These are phyloP conservation scores for Giardia muris DNA, from an alignment of 208 protist species.

Conservation along the genomic window DNA sequence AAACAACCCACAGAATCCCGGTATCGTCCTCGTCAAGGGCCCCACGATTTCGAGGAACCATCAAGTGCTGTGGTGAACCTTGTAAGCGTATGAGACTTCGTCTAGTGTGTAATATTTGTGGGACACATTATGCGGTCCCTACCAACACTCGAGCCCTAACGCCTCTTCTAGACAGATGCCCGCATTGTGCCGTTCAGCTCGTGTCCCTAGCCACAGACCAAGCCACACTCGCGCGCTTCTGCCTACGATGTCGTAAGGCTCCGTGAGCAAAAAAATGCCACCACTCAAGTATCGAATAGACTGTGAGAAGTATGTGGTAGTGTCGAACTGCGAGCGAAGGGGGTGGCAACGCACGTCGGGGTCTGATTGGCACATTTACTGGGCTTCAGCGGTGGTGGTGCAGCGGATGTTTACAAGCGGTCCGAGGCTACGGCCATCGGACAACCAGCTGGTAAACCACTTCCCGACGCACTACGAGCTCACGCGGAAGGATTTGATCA, in stretches of 20 bases:
- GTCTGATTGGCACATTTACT: constrained; percentile 39
- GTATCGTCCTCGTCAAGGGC: too few species aligned
- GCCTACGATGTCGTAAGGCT: not conserved
- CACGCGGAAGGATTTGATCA: constrained; percentile 82
- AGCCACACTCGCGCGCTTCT: not conserved
- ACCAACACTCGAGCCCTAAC: not conserved
- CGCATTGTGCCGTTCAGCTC: not conserved
- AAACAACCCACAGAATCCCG: too few species aligned
- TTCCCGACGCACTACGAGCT: constrained; percentile 87
- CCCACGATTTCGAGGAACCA: not conserved
- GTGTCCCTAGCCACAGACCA: not conserved
- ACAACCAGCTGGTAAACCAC: constrained; percentile 69
- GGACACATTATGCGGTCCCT: not conserved
- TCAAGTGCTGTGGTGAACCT: not conserved
- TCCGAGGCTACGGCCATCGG: constrained; percentile 25
- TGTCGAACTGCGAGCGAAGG: constrained; percentile 35
- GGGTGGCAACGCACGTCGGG: constrained; percentile 1
- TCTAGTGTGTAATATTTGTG: not conserved
- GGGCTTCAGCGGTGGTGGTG: not conserved
- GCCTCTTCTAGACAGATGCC: not conserved
- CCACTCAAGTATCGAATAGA: constrained; percentile 24
- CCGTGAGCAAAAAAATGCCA: not conserved
- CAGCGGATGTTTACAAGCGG: constrained; percentile 43
- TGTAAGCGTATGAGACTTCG: not conserved
- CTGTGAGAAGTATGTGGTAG: constrained; percentile 34